A percentile compares a stretch with the other conserved stretches of the same genome.
Evolutionary conservation across 257 asterid genomes (phyloP).

Genomic region (Ballota nigra): DNA sequence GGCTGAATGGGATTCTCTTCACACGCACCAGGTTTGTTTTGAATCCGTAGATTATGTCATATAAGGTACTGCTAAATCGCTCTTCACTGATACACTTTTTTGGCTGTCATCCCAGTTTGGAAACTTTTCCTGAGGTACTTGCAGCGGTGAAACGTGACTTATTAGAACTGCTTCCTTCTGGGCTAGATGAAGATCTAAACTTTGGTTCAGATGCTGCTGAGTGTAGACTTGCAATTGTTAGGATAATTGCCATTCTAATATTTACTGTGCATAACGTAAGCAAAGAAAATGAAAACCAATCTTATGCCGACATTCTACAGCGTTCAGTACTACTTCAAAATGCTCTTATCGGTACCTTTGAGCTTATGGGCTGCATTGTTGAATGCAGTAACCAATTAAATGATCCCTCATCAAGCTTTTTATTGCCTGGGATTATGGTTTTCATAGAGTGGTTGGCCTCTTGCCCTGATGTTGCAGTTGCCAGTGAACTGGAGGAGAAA

Average conservation of each 20-base stretch:
- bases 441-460: slow-evolving; percentile 85
- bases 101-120: slow-evolving; percentile 55
- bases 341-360: slow-evolving; percentile 65
- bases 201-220: slow-evolving; percentile 64
- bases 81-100: slow-evolving; percentile 5
- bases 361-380: slow-evolving; percentile 64
- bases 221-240: slow-evolving; percentile 53
- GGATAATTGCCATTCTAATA: slow-evolving; percentile 67
- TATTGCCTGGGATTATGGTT: slow-evolving; percentile 79
- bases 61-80: neutral
- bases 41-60: neutral
- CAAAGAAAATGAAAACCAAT: slow-evolving; percentile 54
- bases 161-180: slow-evolving; percentile 62
- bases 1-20: slow-evolving; percentile 79
- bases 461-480: slow-evolving; percentile 62
- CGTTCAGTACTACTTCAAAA: slow-evolving; percentile 82
- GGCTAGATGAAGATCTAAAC: slow-evolving; percentile 54
- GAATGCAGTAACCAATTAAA: slow-evolving; percentile 58
- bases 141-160: slow-evolving; percentile 51
- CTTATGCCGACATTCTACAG: slow-evolving; percentile 76
- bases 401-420: slow-evolving; percentile 64
- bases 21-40: slow-evolving; percentile 74
- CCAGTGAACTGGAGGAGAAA: slow-evolving; percentile 61
- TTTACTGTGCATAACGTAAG: slow-evolving; percentile 71
- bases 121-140: slow-evolving; percentile 67